Conservation (phyloP, 2,329 filamentous ascomycete genomes). For the Coleophoma cylindrospora region DNA sequence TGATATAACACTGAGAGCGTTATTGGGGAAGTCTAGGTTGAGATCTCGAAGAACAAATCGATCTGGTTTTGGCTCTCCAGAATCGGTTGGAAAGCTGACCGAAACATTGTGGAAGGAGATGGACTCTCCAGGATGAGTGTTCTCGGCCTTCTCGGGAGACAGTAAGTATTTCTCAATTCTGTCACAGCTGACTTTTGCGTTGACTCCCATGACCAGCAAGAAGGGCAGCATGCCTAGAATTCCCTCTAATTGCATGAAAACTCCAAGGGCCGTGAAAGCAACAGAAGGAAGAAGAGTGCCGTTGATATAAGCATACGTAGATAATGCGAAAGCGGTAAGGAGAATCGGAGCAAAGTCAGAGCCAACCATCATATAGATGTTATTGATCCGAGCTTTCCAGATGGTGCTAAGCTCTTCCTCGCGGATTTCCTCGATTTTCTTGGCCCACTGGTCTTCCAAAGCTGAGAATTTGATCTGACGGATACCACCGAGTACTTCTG, state of each 20-base stretch:
- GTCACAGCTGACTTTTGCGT: conserved; percentile 66
- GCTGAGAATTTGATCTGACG: conserved; percentile 80
- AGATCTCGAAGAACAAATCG: conserved; percentile 62
- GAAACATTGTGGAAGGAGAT: conserved; percentile 62
- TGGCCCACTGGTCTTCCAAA: conserved; percentile 67
- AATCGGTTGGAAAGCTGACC: conserved; percentile 67
- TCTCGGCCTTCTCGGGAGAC: conserved; percentile 54
- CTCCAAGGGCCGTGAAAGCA: conserved; percentile 72
- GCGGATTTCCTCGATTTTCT: conserved; percentile 59
- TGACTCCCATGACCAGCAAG: conserved; percentile 60
- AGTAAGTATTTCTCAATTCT: conserved; percentile 66
- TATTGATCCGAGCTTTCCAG: conserved; percentile 37
- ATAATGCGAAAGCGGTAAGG: conserved; percentile 64
- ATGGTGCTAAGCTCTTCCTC: conserved; percentile 60
- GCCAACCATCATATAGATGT: conserved; percentile 25
- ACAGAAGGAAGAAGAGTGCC: conserved; percentile 62
- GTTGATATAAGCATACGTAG: conserved; percentile 60
- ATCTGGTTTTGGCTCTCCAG: conserved; percentile 49
- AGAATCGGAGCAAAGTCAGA: conserved; percentile 70
- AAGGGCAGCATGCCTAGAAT: conserved; percentile 66
- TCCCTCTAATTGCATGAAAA: conserved; percentile 67
- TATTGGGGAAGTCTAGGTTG: conserved; percentile 58
- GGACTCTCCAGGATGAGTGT: conserved; percentile 48
- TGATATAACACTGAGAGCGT: conserved; percentile 67
- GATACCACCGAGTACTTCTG: conserved; percentile 70